phyloP scores from a whole-genome alignment of 2,329 filamentous ascomycete species.

The Colletotrichum higginsianum region DNA sequence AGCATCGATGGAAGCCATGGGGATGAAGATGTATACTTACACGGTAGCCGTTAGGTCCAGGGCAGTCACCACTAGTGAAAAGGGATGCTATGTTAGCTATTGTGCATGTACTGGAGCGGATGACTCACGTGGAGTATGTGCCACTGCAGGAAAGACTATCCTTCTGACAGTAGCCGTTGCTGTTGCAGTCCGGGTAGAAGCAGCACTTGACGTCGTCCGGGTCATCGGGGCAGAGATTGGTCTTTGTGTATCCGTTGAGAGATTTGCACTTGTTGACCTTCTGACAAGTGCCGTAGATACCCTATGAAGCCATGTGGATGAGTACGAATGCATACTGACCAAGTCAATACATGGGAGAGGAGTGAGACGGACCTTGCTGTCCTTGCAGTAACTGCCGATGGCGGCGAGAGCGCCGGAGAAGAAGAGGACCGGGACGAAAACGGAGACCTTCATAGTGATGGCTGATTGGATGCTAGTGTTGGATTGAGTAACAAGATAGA shows the following conservation, averaged over 20 bases:
- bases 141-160: constrained; percentile 33
- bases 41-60: constrained; percentile 31
- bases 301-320: neutral
- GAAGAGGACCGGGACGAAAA: constrained; percentile 16
- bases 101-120: neutral
- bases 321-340: neutral
- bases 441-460: constrained; percentile 20
- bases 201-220: constrained; percentile 38
- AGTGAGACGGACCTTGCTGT: constrained; percentile 26
- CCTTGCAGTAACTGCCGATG: constrained; percentile 33
- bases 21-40: constrained; percentile 16
- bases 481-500: neutral
- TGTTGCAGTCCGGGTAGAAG: constrained; percentile 36
- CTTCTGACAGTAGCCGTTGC: constrained; percentile 32
- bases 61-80: constrained; percentile 27
- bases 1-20: neutral
- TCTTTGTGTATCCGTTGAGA: constrained; percentile 28
- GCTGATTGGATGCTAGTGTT: neutral
- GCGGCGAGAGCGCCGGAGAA: constrained; percentile 25
- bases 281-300: constrained; percentile 36
- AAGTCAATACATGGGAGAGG: neutral
- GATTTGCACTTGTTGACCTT: constrained; percentile 33
- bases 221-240: constrained; percentile 36
- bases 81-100: neutral
- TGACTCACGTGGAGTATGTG: constrained; percentile 27